Base-by-base conservation (phyloP, 78 protist species). In the Guillardia theta region DNA sequence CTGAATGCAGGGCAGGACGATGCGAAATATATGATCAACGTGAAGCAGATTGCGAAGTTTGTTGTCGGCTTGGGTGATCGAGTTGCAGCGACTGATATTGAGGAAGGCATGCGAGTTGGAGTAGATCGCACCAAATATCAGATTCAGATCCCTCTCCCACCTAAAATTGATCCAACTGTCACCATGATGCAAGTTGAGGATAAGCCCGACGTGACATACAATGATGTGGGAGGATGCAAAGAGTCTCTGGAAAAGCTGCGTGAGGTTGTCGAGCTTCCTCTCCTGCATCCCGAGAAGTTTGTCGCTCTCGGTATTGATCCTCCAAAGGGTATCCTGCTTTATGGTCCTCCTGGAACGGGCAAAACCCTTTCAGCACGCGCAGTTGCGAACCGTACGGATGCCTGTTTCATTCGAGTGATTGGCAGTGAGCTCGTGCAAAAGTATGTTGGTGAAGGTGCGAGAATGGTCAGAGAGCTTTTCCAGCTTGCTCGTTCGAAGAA, bases 181-280 rank as follows among this genome's bases (percentile, higher is more conserved):
- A 98, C 99, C 30, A 98, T 99, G 99, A 99, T 99, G 99, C 97
- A 96, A 12, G 99, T 99, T 6, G 99, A 99, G 94, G 99, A 99
- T 94, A 99, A 98, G 97, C 99, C 99, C 33, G 99, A 99, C 94
- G 97, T 99, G 47, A 99, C 99, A 2, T 99, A 99, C 97, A 90
- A 97, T 39, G 99, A 99, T 95, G 99, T 99, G 24, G 99, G 99
- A 48, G 99, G 99, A 27, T 96, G 97, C 96, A 98, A 98, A 83
- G 99, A 99, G 93, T 98, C 98, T 94, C 97, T 99, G 48, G 99
- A 99, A 87, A 96, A 98, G 97, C 97, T 99, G 33, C 96, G 99
- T 36, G 99, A 99, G 92, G 99, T 99, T 1, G 98, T 99, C 24
- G 99, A 99, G 94, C 95, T 98, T 44, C 99, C 99, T 21, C 97